Percentiles rank a stretch among this genome's conserved stretches.
Conservation (phyloP, 2,329 filamentous ascomycete genomes). For the Diplodia mutila region DNA sequence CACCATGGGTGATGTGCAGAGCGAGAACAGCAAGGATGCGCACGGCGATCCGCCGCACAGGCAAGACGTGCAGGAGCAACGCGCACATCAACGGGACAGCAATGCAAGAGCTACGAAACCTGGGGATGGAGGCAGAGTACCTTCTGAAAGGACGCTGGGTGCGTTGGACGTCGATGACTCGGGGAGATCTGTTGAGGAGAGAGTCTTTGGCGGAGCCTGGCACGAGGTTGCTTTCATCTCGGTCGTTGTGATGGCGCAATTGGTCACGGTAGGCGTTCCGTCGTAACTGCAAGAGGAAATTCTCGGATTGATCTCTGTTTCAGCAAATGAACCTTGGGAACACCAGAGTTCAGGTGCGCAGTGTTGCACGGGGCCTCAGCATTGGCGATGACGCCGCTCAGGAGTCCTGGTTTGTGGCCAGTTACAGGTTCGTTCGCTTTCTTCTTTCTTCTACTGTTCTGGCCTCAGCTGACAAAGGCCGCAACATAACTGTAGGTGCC, state of each 20-base stretch:
- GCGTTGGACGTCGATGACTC: background rate
- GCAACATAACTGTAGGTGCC: too few relatives aligned
- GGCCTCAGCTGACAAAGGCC: background rate
- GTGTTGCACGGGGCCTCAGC: background rate
- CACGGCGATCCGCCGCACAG: background rate
- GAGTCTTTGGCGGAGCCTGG: background rate
- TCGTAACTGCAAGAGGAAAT: background rate
- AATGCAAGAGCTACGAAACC: background rate
- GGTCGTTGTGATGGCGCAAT: slow-evolving; percentile 17
- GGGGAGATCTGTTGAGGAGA: background rate
- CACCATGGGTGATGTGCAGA: background rate
- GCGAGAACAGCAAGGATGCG: background rate
- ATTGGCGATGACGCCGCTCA: background rate
- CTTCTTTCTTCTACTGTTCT: background rate
- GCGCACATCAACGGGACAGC: background rate
- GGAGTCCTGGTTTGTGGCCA: slow-evolving; percentile 6
- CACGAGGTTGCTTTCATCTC: slow-evolving; percentile 13
- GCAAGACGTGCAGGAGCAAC: background rate
- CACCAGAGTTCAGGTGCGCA: slow-evolving; percentile 11
- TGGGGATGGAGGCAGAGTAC: background rate
- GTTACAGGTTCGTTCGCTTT: background rate
- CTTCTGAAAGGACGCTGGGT: background rate
- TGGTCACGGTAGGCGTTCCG: background rate
- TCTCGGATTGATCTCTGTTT: background rate
- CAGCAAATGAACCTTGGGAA: slow-evolving; percentile 22